Base-by-base conservation (phyloP, 257 asterid genomes). In the Hygrophila difformis region DNA sequence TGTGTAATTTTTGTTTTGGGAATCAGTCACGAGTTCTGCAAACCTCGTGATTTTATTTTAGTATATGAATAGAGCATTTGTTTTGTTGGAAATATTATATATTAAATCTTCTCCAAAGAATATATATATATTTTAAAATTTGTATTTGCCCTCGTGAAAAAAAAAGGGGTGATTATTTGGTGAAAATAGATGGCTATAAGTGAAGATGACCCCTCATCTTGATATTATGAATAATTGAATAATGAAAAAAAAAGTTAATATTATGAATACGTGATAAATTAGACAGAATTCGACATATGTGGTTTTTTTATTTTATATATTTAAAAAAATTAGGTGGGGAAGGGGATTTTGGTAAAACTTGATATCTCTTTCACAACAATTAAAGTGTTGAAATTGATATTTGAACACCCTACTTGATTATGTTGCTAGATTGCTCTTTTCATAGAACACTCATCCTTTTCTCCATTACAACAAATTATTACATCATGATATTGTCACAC, bases 351-450 rank as follows among this genome's bases (percentile, higher is more conserved):
- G 22, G 39, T 45, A 28, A 65, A 54, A 39, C 36, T 37, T 44
- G 24, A 38, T 26, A 49, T 73, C 80, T 37, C 62, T 57, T 53
- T 73, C 71, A 44, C 52, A 42, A 37, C 22, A 53, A 23, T 62
- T 53, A 46, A 12, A 53, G 39, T 45, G 57, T 37, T 60, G 79
- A 72, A 47, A 64, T 49, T 56, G 76, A 72, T 72, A 67, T 64
- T 18, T 57, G 70, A 72, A 60, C 75, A 39, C 62, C 65, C 62
- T 31, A 57, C 43, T 53, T 11, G 60, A 57, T 51, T 64, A 46
- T 60, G 55, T 64, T 44, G 77, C 51, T 66, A 35, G 40, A 60
- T 66, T 62, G 60, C 78, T 71, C 60, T 63, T 59, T 55, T 62
- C 63, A 28, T 51, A 55, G 65, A 74, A 55, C 35, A 59, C 57